Base-by-base conservation (phyloP, 192 early-diverging fungal species). In the Thoreauomyces humboldtii region DNA sequence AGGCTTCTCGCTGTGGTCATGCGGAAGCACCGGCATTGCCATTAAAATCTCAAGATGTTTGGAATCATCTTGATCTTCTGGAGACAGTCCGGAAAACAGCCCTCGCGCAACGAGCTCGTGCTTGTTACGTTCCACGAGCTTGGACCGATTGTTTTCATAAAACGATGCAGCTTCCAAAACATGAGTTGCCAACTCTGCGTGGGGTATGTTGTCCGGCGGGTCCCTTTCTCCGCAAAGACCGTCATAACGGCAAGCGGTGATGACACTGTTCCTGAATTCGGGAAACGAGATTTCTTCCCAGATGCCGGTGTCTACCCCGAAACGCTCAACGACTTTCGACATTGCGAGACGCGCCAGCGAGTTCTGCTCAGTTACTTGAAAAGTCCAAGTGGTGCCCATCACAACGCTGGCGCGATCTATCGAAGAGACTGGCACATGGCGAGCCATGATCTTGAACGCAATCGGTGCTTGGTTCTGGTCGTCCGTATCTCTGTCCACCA, bases 311-410 rank as follows among this genome's bases (percentile, higher is more conserved):
- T 95, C 90, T 33, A 75, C 79, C 25, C 93, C 93, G 76, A 95
- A 95, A 14, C 93, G 82, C 70, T 95, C 90, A 1, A 73, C 59
- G 4, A 67, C 25, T 36, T 63, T 63, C 0, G 92, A 92, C 50
- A 85, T 85, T 47, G 88, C 90, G 19, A 92, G 75, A 11, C 84
- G 77, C 4, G 84, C 77, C 63, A 93, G 89, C 1, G 73, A 41
- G 62, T 84, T 75, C 17, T 77, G 74, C 17, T 64, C 61, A 27
- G 86, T 86, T 1, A 86, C 85, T 41, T 79, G 81, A 65, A 96
- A 93, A 0, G 88, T 84, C 92, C 92, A 94, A 1, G 91, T 89
- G 4, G 91, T 93, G 21, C 92, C 93, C 90, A 94, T 93, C 0
- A 92, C 91, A 6, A 93, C 88, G 70, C 88, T 87, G 31, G 90